Evolutionary conservation across 306 rosid species (phyloP).

Genomic region (Rosa multiflora): DNA sequence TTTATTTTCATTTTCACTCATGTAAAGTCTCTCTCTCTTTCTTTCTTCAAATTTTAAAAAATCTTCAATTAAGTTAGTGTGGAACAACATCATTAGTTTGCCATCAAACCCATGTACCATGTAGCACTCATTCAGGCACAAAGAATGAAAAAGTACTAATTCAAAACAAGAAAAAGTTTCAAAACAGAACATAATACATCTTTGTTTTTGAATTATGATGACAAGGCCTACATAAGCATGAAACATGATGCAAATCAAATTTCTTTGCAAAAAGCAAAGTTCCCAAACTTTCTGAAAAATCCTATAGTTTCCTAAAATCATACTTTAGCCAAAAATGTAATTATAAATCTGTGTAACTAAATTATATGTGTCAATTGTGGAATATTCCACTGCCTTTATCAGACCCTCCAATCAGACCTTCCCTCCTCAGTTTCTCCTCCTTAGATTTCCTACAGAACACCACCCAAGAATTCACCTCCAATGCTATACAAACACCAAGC

Average conservation of each 20-base stretch:
- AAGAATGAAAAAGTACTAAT: neutral
- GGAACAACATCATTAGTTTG: neutral
- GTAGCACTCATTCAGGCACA: neutral
- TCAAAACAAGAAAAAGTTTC: neutral
- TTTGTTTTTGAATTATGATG: neutral
- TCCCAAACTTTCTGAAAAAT: neutral
- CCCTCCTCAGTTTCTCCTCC: constrained; percentile 83
- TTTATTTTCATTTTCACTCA: too few species aligned
- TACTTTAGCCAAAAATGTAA: neutral
- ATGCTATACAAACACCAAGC: constrained; percentile 66
- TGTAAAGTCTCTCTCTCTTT: too few species aligned
- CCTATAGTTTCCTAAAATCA: neutral
- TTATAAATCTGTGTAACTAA: neutral
- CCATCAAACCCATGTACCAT: neutral
- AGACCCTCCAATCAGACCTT: constrained; percentile 59
- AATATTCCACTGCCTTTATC: constrained; percentile 62
- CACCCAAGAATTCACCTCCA: constrained; percentile 98
- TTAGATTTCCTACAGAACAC: constrained; percentile 79
- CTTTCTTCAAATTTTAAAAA: too few species aligned
- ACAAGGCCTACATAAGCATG: neutral
- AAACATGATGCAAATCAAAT: constrained; percentile 7
- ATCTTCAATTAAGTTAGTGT: too few species aligned
- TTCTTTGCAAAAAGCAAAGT: neutral
- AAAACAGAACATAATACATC: neutral
- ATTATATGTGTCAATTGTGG: constrained; percentile 24